Evolutionary conservation across 2,329 filamentous ascomycete species (phyloP), one percentile per base, ranked within the genome.

Genomic region (Aspergillus ibericus): DNA sequence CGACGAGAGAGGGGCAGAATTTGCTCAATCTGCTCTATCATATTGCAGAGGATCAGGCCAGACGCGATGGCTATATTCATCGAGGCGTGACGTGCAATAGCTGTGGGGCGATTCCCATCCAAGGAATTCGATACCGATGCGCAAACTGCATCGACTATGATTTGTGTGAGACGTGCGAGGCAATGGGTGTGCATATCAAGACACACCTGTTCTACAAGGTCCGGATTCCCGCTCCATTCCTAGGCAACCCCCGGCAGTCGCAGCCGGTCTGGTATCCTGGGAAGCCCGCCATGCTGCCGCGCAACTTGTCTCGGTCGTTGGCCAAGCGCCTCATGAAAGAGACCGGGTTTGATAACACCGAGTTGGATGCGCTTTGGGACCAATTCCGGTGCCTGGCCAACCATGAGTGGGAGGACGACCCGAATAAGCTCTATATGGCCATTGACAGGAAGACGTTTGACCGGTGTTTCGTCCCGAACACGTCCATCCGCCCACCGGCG

Each of bases 141-240:
- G 88, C 92, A 67, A 98, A 99, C 77, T 99, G 95, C 72, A 87
- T 91, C 64, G 93, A 99, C 75, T 98, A 92, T 72, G 95, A 99
- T 72, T 85, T 99, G 2, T 99, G 95, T 79, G 92, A 97, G 71
- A 88, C 88, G 7, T 99, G 95, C 77, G 93, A 99, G 77, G 81
- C 83, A 15, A 77, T 80, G 66, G 75, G 80, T 58, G 85, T 90
- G 5, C 93, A 96, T 71, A 87, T 85, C 69, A 96, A 93, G 74
- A 96, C 92, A 1, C 95, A 99, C 75, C 85, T 98, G 47, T 98
- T 99, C 77, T 96, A 96, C 82, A 98, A 98, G 75, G 90, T 99
- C 70, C 88, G 88, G 56, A 88, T 98, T 10, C 95, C 95, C 1
- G 90, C 92, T 1, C 92, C 93, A 0, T 90, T 92, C 29, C 87